Base-by-base conservation (phyloP, 768 basidiomycete genomes). In the Trametes elegans region DNA sequence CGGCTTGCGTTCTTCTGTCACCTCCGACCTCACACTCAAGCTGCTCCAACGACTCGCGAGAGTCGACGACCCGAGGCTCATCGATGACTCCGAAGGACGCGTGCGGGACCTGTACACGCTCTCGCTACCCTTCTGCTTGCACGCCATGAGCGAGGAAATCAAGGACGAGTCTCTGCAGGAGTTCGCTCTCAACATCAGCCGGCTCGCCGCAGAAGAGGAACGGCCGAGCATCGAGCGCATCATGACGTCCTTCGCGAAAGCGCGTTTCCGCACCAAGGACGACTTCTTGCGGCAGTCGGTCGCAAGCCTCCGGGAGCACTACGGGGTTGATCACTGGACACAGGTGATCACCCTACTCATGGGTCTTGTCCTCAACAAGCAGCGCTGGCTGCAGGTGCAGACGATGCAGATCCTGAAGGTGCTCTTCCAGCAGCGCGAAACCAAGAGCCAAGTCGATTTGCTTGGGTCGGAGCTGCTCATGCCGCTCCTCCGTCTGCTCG, bases 251-350 rank as follows among this genome's bases (percentile, higher is more conserved):
- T 95, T 95, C 62, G 83, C 89, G 51, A 91, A 91, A 70, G 76
- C 79, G 19, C 87, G 90, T 46, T 97, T 98, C 77, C 79, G 94
- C 43, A 93, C 93, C 2, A 87, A 87, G 64, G 94, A 98, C 48
- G 94, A 97, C 71, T 96, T 96, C 73, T 79, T 96, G 55, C 84
- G 92, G 5, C 93, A 97, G 66, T 93, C 91, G 0, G 85, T 93
- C 19, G 77, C 83, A 2, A 87, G 89, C 62, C 78, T 98, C 32
- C 84, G 93, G 19, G 94, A 97, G 65, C 85, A 91, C 69, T 93
- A 92, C 64, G 83, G 84, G 0, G 75, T 75, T 3, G 80, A 89
- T 46, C 75, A 84, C 61, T 90, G 90, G 82, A 80, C 87, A 2
- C 85, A 93, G 26, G 83, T 93, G 18, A 84, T 92, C 43, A 90